Percentiles rank a stretch among this genome's conserved stretches.
These are phyloP conservation scores for Shiraia sp. DNA, from an alignment of 2,329 filamentous ascomycete genomes.

Conservation along the genomic window DNA sequence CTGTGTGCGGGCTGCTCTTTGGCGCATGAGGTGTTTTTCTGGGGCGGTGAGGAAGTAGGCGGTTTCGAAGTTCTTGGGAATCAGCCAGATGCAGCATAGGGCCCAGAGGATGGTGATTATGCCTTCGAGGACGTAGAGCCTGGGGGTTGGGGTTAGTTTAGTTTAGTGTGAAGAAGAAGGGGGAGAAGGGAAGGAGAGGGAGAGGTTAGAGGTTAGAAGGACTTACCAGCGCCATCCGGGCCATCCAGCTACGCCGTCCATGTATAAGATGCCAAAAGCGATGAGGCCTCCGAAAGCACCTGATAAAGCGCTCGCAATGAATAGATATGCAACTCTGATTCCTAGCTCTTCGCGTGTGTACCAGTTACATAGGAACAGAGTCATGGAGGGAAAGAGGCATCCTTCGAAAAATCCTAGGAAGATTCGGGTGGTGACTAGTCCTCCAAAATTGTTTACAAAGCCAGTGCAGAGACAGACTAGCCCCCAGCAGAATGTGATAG, in stretches of 20 bases:
- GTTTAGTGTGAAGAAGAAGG: too few relatives aligned
- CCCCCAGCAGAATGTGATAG: constrained; percentile 61
- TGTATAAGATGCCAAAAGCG: constrained; percentile 34
- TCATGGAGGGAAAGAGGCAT: constrained; percentile 38
- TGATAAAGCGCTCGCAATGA: constrained; percentile 31
- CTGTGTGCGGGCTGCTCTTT: constrained; percentile 32
- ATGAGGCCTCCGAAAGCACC: constrained; percentile 35
- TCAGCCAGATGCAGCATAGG: constrained; percentile 31
- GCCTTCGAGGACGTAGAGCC: constrained; percentile 39
- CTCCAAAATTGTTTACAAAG: constrained; percentile 23
- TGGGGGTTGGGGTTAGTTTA: constrained; percentile 1
- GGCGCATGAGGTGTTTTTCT: constrained; percentile 36
- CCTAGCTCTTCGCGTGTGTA: constrained; percentile 37
- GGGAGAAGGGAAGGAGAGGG: too few relatives aligned
- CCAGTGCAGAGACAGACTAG: constrained; percentile 39
- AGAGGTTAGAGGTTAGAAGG: too few relatives aligned
- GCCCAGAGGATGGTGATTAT: constrained; percentile 36
- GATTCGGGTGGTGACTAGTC: constrained; percentile 24
- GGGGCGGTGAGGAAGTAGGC: constrained; percentile 38
- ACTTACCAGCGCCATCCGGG: constrained; percentile 12
- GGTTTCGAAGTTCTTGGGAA: constrained; percentile 37
- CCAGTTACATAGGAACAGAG: constrained; percentile 36
- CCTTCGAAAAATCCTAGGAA: constrained; percentile 38
- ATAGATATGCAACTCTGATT: constrained; percentile 33
- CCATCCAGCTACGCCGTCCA: constrained; percentile 30